phyloP scores from a whole-genome alignment of 768 basidiomycete species.

The Auriscalpium vulgare region DNA sequence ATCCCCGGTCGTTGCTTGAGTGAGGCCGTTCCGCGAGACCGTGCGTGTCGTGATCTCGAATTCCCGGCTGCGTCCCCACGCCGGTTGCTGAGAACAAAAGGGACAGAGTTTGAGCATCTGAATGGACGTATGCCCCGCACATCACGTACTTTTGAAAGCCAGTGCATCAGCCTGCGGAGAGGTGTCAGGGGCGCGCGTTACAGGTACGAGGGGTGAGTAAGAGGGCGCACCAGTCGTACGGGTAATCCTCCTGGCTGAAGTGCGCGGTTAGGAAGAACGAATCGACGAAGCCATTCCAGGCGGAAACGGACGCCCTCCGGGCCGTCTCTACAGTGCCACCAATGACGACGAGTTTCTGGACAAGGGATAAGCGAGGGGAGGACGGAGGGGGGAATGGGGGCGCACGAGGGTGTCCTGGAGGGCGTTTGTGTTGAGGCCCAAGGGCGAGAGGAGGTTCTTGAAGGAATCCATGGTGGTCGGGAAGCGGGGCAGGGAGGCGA shows the following conservation, averaged over 20 bases:
- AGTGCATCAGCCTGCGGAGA: constrained; percentile 72
- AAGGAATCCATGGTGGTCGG: constrained; percentile 51
- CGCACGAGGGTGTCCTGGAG: constrained; percentile 74
- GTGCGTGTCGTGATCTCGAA: constrained; percentile 86
- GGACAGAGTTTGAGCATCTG: background rate
- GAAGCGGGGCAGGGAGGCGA: constrained; percentile 8
- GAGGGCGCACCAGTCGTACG: constrained; percentile 64
- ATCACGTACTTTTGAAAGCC: constrained; percentile 65
- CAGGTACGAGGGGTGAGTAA: background rate
- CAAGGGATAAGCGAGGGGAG: background rate
- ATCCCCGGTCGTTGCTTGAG: constrained; percentile 64
- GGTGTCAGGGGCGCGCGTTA: constrained; percentile 3
- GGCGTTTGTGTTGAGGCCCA: constrained; percentile 54
- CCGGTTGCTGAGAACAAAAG: constrained; percentile 59
- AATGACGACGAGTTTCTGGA: constrained; percentile 84
- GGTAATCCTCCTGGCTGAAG: constrained; percentile 82
- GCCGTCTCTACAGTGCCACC: constrained; percentile 86
- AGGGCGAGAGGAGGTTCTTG: constrained; percentile 64
- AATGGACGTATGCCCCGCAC: constrained; percentile 1
- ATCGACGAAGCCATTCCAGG: constrained; percentile 86
- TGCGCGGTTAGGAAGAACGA: constrained; percentile 89
- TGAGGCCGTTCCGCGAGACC: constrained; percentile 54
- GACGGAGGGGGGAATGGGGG: background rate
- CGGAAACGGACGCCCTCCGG: constrained; percentile 69
- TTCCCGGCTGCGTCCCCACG: constrained; percentile 82